phyloP scores from a whole-genome alignment of 2,329 filamentous ascomycete genomes.

The Pseudogymnoascus verrucosus region DNA sequence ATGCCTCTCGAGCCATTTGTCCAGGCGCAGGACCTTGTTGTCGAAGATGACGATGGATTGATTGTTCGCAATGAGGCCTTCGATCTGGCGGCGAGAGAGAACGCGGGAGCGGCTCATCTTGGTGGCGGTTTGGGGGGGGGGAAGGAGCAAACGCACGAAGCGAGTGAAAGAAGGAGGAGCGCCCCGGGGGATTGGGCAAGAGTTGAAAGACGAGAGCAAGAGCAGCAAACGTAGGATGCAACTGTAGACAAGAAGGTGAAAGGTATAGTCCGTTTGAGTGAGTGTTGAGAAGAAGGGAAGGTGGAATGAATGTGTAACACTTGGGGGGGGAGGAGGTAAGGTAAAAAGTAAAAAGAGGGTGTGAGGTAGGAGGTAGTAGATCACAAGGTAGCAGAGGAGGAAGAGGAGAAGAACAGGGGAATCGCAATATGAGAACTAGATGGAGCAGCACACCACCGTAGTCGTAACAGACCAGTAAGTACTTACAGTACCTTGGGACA shows the following conservation, averaged over 20 bases:
- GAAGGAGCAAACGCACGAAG: background rate
- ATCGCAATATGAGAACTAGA: slow-evolving; percentile 7
- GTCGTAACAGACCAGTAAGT: background rate
- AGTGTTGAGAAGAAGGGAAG: background rate
- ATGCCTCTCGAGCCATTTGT: slow-evolving; percentile 82
- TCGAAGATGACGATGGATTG: slow-evolving; percentile 74
- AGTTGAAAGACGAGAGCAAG: background rate
- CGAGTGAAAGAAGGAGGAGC: background rate
- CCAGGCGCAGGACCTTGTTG: slow-evolving; percentile 73
- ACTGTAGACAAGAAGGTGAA: background rate
- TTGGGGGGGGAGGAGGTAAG: background rate
- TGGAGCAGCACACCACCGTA: background rate
- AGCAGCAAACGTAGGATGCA: background rate
- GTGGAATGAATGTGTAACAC: slow-evolving; percentile 2
- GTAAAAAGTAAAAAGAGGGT: slow-evolving; percentile 1
- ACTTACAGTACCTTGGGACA: slow-evolving; percentile 5
- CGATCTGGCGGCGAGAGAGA: slow-evolving; percentile 58
- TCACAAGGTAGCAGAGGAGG: background rate
- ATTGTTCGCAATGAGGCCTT: slow-evolving; percentile 76
- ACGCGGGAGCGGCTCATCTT: slow-evolving; percentile 16
- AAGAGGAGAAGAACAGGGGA: background rate
- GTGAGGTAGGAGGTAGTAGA: background rate
- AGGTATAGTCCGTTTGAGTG: background rate
- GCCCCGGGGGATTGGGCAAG: background rate
- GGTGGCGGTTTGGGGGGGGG: background rate